These are phyloP conservation scores for Ogataea paraovalis DNA, from an alignment of 805 yeast species.

Conservation along the genomic window DNA sequence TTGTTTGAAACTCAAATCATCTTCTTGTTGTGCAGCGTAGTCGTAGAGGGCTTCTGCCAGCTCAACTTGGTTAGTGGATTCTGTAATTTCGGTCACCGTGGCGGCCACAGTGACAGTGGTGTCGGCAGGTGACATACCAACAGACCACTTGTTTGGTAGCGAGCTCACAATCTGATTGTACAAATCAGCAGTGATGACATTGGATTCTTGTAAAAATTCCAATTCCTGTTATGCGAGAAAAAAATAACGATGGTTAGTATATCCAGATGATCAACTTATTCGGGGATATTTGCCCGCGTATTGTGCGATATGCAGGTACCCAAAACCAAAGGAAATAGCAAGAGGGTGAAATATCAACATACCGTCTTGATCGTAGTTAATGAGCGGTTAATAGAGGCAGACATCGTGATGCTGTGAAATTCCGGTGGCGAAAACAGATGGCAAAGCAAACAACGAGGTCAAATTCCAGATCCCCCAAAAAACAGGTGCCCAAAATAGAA, in stretches of 20 bases:
- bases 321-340: background rate
- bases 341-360: conserved; percentile 12
- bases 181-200: conserved; percentile 58
- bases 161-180: conserved; percentile 45
- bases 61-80: conserved; percentile 22
- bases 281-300: no score
- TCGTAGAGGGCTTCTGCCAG: conserved; percentile 69
- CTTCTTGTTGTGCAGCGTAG: conserved; percentile 69
- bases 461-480: no score
- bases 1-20: conserved; percentile 58
- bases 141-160: conserved; percentile 55
- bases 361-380: conserved; percentile 63
- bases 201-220: conserved; percentile 72
- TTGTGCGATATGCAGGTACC: no score
- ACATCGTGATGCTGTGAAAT: conserved; percentile 15
- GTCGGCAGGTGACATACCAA: conserved; percentile 36
- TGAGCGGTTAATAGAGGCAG: conserved; percentile 73
- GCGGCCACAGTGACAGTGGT: conserved; percentile 19
- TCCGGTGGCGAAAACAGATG: background rate
- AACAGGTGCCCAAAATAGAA: no score
- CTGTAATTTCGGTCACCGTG: conserved; percentile 1
- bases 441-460: background rate
- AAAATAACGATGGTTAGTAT: conserved; percentile 1
- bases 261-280: no score
- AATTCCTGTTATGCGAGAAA: conserved; percentile 43